Evolutionary conservation across 768 basidiomycete genomes (phyloP).

Genomic region (Boletus huronensis): DNA sequence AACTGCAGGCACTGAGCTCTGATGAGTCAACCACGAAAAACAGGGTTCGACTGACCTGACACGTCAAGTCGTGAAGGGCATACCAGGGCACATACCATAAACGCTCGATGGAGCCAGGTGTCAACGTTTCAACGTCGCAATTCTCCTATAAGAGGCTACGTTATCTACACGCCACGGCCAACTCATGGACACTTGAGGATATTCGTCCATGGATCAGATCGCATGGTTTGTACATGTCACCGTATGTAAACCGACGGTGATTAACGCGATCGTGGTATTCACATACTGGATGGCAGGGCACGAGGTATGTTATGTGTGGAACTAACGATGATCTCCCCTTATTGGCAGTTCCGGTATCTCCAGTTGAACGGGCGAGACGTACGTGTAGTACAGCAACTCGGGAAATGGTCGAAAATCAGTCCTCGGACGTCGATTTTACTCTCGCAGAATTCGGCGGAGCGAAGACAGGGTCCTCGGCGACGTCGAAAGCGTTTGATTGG

Average conservation of each 20-base stretch:
- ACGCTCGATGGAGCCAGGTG: too few species aligned
- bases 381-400: not conserved
- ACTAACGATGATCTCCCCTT: not conserved
- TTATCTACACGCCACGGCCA: not conserved
- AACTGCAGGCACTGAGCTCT: not conserved
- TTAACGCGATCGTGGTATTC: slow-evolving; percentile 1
- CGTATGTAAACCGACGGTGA: slow-evolving; percentile 9
- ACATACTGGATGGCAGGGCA: slow-evolving; percentile 9
- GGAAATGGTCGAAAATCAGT: not conserved
- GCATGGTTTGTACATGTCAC: not conserved
- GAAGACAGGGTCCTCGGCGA: too few species aligned
- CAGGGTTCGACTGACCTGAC: not conserved
- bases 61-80: not conserved
- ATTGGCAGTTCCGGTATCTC: not conserved
- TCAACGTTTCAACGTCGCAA: not conserved
- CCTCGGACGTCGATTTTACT: not conserved
- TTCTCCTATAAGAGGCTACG: not conserved
- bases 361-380: not conserved
- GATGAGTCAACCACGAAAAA: not conserved
- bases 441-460: not conserved
- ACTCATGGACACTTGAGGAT: too few species aligned
- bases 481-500: not conserved
- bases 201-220: not conserved
- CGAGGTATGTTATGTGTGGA: slow-evolving; percentile 3
- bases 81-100: too few species aligned